Conservation (phyloP, 441 rosid species). For the Populus tomentosa region DNA sequence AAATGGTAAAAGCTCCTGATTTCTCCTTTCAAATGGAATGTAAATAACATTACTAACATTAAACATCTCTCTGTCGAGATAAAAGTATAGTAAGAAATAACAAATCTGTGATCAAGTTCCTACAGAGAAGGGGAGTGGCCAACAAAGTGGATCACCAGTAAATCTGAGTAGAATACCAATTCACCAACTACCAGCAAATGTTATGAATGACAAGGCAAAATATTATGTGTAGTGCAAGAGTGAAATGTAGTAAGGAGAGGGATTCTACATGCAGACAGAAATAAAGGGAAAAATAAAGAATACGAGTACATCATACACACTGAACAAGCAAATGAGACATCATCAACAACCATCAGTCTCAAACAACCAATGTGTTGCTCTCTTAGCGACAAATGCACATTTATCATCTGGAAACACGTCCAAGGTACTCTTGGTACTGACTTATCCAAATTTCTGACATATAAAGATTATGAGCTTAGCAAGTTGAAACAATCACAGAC, state of each 20-base stretch:
- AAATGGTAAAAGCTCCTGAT: not conserved
- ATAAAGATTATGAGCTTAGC: not conserved
- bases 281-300: not conserved
- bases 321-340: not conserved
- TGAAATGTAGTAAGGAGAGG: not conserved
- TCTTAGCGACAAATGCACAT: not conserved
- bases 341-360: slow-evolving; percentile 1
- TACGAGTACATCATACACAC: not conserved
- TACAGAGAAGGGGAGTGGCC: not conserved
- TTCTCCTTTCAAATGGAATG: not conserved
- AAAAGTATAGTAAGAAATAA: not conserved
- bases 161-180: not conserved
- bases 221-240: not conserved
- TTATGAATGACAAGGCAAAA: not conserved
- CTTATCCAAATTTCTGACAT: not conserved
- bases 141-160: not conserved
- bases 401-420: not conserved
- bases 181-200: not conserved
- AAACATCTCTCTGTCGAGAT: not conserved
- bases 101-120: not conserved
- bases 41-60: not conserved
- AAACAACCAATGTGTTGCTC: not conserved
- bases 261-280: not conserved
- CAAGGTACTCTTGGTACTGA: not conserved
- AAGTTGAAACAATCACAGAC: slow-evolving; percentile 26